Percentiles rank a stretch among this genome's conserved stretches.
These are phyloP conservation scores for Suhomyces choctaworum DNA, from an alignment of 1,139 yeast genomes.

Conservation along the genomic window DNA sequence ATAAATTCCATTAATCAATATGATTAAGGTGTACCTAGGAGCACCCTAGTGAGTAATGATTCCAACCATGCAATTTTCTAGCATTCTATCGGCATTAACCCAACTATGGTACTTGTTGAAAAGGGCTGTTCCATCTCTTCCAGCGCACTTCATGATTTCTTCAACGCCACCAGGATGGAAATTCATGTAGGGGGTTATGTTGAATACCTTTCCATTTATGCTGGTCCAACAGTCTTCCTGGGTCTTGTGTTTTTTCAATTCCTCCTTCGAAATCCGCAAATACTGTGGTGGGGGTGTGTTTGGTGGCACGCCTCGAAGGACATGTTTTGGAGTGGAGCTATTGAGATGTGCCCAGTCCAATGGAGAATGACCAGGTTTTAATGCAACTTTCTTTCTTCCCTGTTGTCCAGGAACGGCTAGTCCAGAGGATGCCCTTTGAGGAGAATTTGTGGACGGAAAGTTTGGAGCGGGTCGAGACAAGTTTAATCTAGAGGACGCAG, in stretches of 20 bases:
- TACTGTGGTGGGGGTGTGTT: conserved; percentile 45
- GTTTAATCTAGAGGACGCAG: not conserved
- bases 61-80: conserved; percentile 79
- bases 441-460: conserved; percentile 44
- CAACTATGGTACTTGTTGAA: conserved; percentile 84
- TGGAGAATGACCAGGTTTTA: conserved; percentile 82
- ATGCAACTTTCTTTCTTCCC: conserved; percentile 54
- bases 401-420: conserved; percentile 16
- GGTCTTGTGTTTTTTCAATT: conserved; percentile 59
- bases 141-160: conserved; percentile 78
- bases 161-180: conserved; percentile 94
- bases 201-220: conserved; percentile 78
- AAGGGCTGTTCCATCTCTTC: conserved; percentile 77
- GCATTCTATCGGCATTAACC: conserved; percentile 84
- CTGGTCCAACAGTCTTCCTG: conserved; percentile 82
- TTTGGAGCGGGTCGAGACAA: conserved; percentile 5
- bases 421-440: conserved; percentile 34
- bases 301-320: conserved; percentile 42
- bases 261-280: conserved; percentile 57
- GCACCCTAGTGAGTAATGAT: conserved; percentile 25
- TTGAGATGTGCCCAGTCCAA: conserved; percentile 79
- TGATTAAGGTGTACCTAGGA: no score
- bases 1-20: no score
- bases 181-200: conserved; percentile 74
- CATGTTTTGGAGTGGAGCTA: conserved; percentile 29